Conservation (phyloP, 495 filamentous ascomycete species). For the Penicillium ochrochloron region DNA sequence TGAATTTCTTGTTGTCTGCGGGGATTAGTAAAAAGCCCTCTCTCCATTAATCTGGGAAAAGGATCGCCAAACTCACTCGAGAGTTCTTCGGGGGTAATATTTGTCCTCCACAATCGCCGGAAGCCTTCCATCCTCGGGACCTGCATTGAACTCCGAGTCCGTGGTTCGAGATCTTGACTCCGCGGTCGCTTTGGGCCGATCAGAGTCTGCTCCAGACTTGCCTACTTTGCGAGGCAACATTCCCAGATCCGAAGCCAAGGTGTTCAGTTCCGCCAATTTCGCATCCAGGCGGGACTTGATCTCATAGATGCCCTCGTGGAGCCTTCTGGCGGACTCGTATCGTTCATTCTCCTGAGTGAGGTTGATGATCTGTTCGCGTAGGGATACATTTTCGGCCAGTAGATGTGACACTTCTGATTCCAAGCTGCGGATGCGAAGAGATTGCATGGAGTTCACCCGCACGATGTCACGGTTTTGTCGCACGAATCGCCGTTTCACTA, state of each 20-base stretch:
- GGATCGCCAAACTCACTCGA: conserved; percentile 61
- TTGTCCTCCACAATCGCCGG: conserved; percentile 87
- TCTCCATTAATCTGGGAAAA: neutral
- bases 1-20: conserved; percentile 49
- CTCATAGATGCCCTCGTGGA: conserved; percentile 60
- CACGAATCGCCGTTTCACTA: conserved; percentile 85
- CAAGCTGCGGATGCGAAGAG: conserved; percentile 82
- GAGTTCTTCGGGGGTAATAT: conserved; percentile 69
- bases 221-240: conserved; percentile 45
- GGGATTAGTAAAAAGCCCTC: conserved; percentile 22
- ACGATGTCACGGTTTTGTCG: conserved; percentile 96
- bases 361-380: conserved; percentile 77
- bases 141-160: conserved; percentile 19
- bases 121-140: conserved; percentile 63
- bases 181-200: conserved; percentile 27
- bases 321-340: conserved; percentile 43
- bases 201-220: conserved; percentile 19
- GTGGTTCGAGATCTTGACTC: conserved; percentile 21
- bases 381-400: conserved; percentile 82
- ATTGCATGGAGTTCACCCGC: conserved; percentile 86
- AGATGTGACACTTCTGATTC: conserved; percentile 84
- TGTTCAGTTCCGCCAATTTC: conserved; percentile 68
- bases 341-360: conserved; percentile 70
- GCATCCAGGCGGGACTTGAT: conserved; percentile 71
- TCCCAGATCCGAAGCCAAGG: conserved; percentile 67